A percentile compares a stretch with the other conserved stretches of the same genome.
These are phyloP conservation scores for Diplodia scrobiculata DNA, from an alignment of 2,329 filamentous ascomycete genomes.

Conservation along the genomic window DNA sequence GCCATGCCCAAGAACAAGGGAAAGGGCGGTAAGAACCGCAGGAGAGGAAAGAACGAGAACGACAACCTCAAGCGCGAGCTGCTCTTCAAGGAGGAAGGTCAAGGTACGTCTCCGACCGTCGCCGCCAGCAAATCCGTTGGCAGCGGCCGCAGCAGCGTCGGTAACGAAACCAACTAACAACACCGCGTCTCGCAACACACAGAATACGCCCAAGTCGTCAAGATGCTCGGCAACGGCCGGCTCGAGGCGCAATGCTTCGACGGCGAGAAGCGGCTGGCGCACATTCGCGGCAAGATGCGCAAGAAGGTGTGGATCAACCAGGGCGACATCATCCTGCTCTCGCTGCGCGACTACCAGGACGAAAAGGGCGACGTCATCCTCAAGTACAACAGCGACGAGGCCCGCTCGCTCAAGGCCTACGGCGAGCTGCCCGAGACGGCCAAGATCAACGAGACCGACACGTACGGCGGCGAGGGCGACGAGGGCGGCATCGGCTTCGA, in stretches of 20 bases:
- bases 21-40: conserved; percentile 96
- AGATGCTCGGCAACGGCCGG: conserved; percentile 95
- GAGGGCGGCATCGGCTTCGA: conserved; percentile 94
- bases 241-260: conserved; percentile 95
- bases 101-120: conserved; percentile 46
- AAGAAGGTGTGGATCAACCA: conserved; percentile 99
- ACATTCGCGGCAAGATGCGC: conserved; percentile 92
- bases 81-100: conserved; percentile 97
- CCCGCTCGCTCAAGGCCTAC: conserved; percentile 91
- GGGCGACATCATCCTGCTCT: conserved; percentile 72
- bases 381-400: conserved; percentile 75
- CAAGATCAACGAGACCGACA: conserved; percentile 99
- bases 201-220: conserved; percentile 82
- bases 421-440: conserved; percentile 95
- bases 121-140: not conserved
- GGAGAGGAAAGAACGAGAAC: conserved; percentile 93
- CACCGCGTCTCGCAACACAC: no score
- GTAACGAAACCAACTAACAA: no score
- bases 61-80: conserved; percentile 99
- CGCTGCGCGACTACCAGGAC: conserved; percentile 88
- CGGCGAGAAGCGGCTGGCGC: conserved; percentile 79
- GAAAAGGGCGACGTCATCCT: conserved; percentile 91
- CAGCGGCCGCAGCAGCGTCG: no score
- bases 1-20: conserved; percentile 28
- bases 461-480: conserved; percentile 84